phyloP scores from a whole-genome alignment of 345 rosid species.

The Moricandia moricandioides region DNA sequence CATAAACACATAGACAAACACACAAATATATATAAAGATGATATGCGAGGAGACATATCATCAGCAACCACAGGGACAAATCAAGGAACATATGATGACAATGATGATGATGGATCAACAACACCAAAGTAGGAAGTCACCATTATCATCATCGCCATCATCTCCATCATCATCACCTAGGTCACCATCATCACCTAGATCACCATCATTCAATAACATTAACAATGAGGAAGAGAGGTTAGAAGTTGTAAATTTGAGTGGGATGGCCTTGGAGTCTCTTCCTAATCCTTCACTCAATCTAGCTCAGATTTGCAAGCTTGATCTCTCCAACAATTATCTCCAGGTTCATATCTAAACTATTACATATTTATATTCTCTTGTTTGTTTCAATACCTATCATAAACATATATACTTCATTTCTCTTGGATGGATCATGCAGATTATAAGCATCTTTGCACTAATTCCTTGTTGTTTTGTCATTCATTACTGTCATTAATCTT shows the following conservation, averaged over 20 bases:
- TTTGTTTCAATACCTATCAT: background rate
- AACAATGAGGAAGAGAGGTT: conserved; percentile 43
- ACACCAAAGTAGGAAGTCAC: conserved; percentile 9
- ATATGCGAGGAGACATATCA: conserved; percentile 36
- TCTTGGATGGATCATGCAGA: background rate
- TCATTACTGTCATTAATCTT: background rate
- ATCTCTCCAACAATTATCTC: conserved; percentile 83
- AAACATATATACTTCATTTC: conserved; percentile 6
- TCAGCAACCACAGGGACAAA: conserved; percentile 24
- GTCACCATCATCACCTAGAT: conserved; percentile 20
- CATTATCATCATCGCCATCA: conserved; percentile 8
- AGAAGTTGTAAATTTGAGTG: conserved; percentile 67
- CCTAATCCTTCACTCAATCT: conserved; percentile 65
- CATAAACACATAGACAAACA: background rate
- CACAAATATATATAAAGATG: conserved; percentile 19
- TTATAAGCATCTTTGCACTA: background rate
- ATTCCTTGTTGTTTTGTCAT: background rate
- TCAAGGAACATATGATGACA: conserved; percentile 33
- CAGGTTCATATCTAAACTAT: conserved; percentile 43
- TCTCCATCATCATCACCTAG: conserved; percentile 10
- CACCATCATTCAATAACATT: conserved; percentile 19
- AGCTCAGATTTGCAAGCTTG: conserved; percentile 60
- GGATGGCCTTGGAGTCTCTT: conserved; percentile 56
- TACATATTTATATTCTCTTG: background rate
- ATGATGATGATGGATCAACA: conserved; percentile 36